These are phyloP conservation scores for Heterobasidion annosum DNA, from an alignment of 1,284 basidiomycete species.

Conservation along the genomic window DNA sequence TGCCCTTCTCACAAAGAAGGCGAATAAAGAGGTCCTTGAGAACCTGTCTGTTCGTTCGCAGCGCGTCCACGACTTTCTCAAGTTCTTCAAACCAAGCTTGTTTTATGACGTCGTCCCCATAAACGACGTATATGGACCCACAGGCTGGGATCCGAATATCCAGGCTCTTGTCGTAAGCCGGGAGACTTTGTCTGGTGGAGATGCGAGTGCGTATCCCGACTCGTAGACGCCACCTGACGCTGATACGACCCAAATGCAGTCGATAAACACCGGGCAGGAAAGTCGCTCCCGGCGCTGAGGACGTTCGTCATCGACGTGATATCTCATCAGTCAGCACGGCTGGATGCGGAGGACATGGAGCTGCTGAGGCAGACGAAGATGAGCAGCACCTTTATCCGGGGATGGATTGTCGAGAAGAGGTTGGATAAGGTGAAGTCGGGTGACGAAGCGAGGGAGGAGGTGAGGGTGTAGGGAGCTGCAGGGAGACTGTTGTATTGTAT, in stretches of 20 bases:
- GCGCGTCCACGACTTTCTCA: constrained; percentile 55
- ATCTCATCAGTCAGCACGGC: constrained; percentile 44
- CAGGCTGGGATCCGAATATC: constrained; percentile 74
- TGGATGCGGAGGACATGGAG: constrained; percentile 57
- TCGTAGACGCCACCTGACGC: not conserved
- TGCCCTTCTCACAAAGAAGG: constrained; percentile 67
- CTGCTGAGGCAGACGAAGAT: constrained; percentile 73
- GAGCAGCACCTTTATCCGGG: constrained; percentile 84
- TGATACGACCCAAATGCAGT: constrained; percentile 33
- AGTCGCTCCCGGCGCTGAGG: constrained; percentile 50
- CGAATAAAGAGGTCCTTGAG: constrained; percentile 66
- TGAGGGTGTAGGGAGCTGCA: not conserved
- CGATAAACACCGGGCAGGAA: constrained; percentile 44
- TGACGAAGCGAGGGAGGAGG: not conserved
- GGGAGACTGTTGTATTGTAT: not conserved
- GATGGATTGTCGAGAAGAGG: constrained; percentile 58
- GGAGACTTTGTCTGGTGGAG: constrained; percentile 75
- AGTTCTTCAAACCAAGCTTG: constrained; percentile 56
- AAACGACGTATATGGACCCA: constrained; percentile 82
- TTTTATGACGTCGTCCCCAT: constrained; percentile 64
- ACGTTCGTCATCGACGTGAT: constrained; percentile 85
- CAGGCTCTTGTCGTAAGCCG: constrained; percentile 83
- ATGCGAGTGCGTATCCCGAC: constrained; percentile 44
- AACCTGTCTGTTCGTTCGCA: constrained; percentile 45
- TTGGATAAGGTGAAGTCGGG: too few relatives aligned